Evolutionary conservation across 768 basidiomycete species (phyloP).

Genomic region (Podaxis pistillaris): DNA sequence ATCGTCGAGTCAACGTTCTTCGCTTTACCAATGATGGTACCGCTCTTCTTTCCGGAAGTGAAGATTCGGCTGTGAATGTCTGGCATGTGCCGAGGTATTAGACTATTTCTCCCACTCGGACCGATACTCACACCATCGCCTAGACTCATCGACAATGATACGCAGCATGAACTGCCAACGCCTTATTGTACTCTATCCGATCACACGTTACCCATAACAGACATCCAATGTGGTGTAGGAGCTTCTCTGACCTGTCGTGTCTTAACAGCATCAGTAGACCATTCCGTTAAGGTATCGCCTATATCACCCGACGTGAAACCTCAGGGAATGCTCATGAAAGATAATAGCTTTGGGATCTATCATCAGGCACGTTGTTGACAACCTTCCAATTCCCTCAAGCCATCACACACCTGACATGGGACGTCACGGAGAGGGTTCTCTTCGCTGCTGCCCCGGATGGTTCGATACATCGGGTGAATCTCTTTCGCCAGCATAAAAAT

Average conservation of each 20-base stretch:
- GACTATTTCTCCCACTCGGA: conserved; percentile 18
- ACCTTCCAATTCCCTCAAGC: conserved; percentile 87
- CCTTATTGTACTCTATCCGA: conserved; percentile 83
- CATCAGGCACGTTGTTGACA: conserved; percentile 71
- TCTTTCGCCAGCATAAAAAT: conserved; percentile 64
- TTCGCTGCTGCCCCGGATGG: conserved; percentile 82
- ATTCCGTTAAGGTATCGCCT: conserved; percentile 77
- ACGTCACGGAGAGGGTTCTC: conserved; percentile 83
- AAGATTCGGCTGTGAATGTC: conserved; percentile 86
- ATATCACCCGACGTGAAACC: conserved; percentile 8
- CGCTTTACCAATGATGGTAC: conserved; percentile 82
- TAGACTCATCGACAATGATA: conserved; percentile 74
- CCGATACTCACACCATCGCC: conserved; percentile 16
- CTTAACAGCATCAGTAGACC: conserved; percentile 82
- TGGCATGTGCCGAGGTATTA: conserved; percentile 87
- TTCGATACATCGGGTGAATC: conserved; percentile 74
- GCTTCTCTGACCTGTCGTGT: conserved; percentile 73
- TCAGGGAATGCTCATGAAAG: conserved; percentile 12
- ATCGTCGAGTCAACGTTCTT: conserved; percentile 81
- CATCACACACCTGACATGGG: conserved; percentile 70
- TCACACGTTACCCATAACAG: conserved; percentile 88
- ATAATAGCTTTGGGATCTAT: conserved; percentile 75
- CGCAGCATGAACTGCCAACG: conserved; percentile 71
- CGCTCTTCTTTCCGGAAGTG: conserved; percentile 81
- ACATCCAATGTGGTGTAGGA: conserved; percentile 78